Percentiles rank a stretch among this genome's conserved stretches.
phyloP scores from a whole-genome alignment of 106 monocot genomes.

The Alisma plantagoaquatica region DNA sequence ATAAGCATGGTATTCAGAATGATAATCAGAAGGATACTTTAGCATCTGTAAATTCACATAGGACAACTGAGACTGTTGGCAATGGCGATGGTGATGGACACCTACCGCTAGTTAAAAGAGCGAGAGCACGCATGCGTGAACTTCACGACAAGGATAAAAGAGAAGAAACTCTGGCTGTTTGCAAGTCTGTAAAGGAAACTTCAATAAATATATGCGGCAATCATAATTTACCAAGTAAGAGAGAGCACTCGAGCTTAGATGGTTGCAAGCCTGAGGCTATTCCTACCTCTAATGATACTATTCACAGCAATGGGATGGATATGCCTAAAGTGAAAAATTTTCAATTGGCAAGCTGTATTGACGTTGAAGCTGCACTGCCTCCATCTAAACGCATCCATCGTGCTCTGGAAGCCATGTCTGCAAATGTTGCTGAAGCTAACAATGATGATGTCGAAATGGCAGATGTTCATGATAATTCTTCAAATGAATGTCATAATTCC shows the following conservation, averaged over 20 bases:
- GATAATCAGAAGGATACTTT: neutral
- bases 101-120: conserved; percentile 97
- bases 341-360: conserved; percentile 19
- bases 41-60: conserved; percentile 12
- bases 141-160: conserved; percentile 30
- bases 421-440: conserved; percentile 63
- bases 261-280: conserved; percentile 9
- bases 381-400: conserved; percentile 98
- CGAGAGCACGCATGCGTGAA: conserved; percentile 78
- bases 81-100: conserved; percentile 84
- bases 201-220: too few relatives aligned
- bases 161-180: too few relatives aligned
- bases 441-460: conserved; percentile 21
- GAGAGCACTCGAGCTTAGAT: too few relatives aligned
- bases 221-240: too few relatives aligned
- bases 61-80: conserved; percentile 16
- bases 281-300: conserved; percentile 14
- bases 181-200: too few relatives aligned
- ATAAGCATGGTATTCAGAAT: neutral
- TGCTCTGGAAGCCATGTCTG: conserved; percentile 99
- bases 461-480: conserved; percentile 7
- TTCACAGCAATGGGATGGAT: conserved; percentile 8
- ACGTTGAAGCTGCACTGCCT: conserved; percentile 91
- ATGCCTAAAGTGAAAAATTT: conserved; percentile 21
- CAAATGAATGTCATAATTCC: too few relatives aligned